Percentiles rank a stretch among this genome's conserved stretches.
Evolutionary conservation across 2,329 filamentous ascomycete species (phyloP).

Genomic region (Daldinia sp.): DNA sequence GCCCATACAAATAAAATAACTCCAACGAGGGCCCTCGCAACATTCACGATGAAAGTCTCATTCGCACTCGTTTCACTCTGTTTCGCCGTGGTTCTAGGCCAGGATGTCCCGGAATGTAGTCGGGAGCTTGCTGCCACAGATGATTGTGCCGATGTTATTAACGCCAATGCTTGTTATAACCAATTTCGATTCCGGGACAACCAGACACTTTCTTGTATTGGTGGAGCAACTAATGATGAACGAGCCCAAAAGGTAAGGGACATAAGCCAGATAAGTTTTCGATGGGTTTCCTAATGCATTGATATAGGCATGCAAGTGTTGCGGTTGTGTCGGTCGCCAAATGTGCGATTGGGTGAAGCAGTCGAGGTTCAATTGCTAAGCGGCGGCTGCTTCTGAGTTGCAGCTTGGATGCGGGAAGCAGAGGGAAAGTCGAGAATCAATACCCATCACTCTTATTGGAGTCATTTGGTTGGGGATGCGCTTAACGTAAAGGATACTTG

Average conservation of each 20-base stretch:
- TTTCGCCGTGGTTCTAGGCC: conserved; percentile 37
- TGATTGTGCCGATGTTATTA: conserved; percentile 51
- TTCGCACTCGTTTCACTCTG: conserved; percentile 38
- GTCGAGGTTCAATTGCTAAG: conserved; percentile 40
- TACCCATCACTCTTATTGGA: too few relatives aligned
- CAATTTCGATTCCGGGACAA: conserved; percentile 48
- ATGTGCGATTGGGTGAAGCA: conserved; percentile 51
- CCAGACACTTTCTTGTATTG: conserved; percentile 50
- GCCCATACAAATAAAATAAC: conserved; percentile 1
- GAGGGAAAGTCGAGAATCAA: not conserved
- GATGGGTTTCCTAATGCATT: not conserved
- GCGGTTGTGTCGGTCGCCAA: conserved; percentile 46
- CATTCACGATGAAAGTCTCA: conserved; percentile 36
- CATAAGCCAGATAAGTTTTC: not conserved
- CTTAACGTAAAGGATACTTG: too few relatives aligned
- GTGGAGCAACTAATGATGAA: conserved; percentile 47
- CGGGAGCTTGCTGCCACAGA: conserved; percentile 48
- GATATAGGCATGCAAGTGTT: conserved; percentile 49
- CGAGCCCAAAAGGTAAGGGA: conserved; percentile 45
- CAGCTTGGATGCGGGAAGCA: not conserved
- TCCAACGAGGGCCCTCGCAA: not conserved
- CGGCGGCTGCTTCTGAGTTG: too few relatives aligned
- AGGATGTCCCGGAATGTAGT: conserved; percentile 46
- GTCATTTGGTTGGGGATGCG: too few relatives aligned
- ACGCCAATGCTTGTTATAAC: conserved; percentile 53